Conservation (phyloP, 2,329 filamentous ascomycete genomes). For the Colletotrichum orchidophilum region DNA sequence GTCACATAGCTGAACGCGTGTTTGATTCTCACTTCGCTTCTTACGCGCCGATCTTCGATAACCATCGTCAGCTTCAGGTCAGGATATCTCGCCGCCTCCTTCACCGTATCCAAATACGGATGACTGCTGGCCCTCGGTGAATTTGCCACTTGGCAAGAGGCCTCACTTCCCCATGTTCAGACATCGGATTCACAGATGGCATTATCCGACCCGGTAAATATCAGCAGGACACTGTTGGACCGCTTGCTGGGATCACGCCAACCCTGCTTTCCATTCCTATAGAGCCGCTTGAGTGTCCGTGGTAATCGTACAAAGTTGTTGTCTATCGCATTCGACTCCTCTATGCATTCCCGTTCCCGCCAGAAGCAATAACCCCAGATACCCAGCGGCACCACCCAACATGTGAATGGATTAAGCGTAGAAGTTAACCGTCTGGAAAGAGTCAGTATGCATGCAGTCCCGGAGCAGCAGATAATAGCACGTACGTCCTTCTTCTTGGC, state of each 20-base stretch:
- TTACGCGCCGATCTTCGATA: not conserved
- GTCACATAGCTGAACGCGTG: not conserved
- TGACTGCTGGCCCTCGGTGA: not conserved
- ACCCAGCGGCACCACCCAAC: slow-evolving; percentile 17
- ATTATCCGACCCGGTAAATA: not conserved
- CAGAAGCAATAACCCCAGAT: slow-evolving; percentile 29
- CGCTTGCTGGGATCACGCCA: slow-evolving; percentile 6
- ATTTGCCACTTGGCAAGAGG: slow-evolving; percentile 30
- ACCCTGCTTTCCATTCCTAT: slow-evolving; percentile 33
- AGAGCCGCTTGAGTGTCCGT: slow-evolving; percentile 30
- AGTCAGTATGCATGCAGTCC: slow-evolving; percentile 37
- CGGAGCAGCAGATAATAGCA: slow-evolving; percentile 32
- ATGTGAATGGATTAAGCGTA: slow-evolving; percentile 52
- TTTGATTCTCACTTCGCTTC: not conserved
- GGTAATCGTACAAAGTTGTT: slow-evolving; percentile 35
- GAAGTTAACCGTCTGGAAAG: slow-evolving; percentile 64
- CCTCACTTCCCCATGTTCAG: not conserved
- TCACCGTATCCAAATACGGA: not conserved
- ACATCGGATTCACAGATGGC: not conserved
- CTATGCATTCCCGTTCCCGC: slow-evolving; percentile 31
- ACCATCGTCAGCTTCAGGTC: not conserved
- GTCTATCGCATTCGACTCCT: slow-evolving; percentile 33
- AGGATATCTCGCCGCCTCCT: not conserved
- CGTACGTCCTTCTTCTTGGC: slow-evolving; percentile 91
- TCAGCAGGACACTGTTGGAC: not conserved